Conservation (phyloP, 305 asterid genomes). For the Vinca major region DNA sequence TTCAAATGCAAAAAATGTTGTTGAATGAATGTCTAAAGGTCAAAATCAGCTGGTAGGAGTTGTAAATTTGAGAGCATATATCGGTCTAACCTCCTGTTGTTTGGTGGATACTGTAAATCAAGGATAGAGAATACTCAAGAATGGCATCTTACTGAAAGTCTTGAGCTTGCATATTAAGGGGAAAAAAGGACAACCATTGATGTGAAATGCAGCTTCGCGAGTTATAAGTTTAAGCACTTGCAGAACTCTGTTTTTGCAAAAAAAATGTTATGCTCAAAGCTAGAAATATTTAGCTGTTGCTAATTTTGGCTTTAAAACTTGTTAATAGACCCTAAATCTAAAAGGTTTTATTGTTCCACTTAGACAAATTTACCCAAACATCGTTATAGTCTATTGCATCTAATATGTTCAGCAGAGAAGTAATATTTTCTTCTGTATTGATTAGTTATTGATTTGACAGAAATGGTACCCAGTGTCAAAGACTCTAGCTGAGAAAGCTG, state of each 20-base stretch:
- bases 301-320: background rate
- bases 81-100: background rate
- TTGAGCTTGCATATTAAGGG: background rate
- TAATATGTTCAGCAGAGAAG: background rate
- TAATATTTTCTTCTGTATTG: background rate
- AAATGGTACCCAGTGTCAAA: slow-evolving; percentile 88
- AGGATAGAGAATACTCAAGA: background rate
- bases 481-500: slow-evolving; percentile 77
- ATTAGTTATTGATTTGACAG: slow-evolving; percentile 26
- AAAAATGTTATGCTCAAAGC: background rate
- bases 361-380: background rate
- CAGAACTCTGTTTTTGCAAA: background rate
- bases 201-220: background rate
- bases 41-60: background rate
- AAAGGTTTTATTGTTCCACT: background rate
- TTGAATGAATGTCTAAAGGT: background rate
- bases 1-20: background rate
- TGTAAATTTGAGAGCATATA: background rate
- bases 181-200: too few species aligned
- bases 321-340: background rate
- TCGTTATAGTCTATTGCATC: background rate
- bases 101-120: background rate
- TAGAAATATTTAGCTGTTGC: background rate
- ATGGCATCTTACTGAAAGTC: background rate
- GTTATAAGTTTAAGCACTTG: background rate